A percentile compares a stretch with the other conserved stretches of the same genome.
These are phyloP conservation scores for Naganishia friedmannii DNA, from an alignment of 768 basidiomycete genomes.

Conservation along the genomic window DNA sequence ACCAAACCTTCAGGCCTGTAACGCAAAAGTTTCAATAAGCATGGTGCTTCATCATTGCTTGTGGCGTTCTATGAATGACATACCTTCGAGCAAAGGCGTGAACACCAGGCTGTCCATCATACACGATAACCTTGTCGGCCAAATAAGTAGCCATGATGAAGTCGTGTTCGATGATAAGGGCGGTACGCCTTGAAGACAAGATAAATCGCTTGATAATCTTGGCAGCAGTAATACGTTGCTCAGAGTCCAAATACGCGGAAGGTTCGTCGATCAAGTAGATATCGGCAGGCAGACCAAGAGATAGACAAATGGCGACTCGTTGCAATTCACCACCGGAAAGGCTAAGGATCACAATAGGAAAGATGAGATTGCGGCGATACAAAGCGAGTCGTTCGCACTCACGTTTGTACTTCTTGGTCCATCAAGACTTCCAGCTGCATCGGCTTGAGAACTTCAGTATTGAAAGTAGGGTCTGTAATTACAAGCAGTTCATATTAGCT, in stretches of 20 bases:
- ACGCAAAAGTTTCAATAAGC: conserved; percentile 19
- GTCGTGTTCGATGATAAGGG: conserved; percentile 99
- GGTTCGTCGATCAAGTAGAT: conserved; percentile 98
- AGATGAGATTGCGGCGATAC: conserved; percentile 22
- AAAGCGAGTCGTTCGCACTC: not conserved
- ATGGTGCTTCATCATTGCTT: not conserved
- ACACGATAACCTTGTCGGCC: conserved; percentile 69
- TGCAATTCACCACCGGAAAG: conserved; percentile 97
- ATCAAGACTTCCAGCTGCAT: conserved; percentile 92
- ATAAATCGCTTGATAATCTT: conserved; percentile 99
- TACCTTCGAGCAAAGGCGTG: conserved; percentile 86
- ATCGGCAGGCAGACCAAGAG: conserved; percentile 67
- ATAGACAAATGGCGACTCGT: conserved; percentile 91
- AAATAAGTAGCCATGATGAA: conserved; percentile 99
- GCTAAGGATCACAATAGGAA: not conserved
- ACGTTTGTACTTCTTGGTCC: conserved; percentile 95
- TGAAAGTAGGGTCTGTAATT: conserved; percentile 78
- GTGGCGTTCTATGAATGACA: conserved; percentile 46
- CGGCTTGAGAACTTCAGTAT: conserved; percentile 94
- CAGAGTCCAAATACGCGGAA: conserved; percentile 73
- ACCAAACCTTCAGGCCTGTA: conserved; percentile 84
- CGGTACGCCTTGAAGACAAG: conserved; percentile 93
- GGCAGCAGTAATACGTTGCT: conserved; percentile 96
- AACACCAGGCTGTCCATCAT: conserved; percentile 67
- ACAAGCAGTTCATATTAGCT: conserved; percentile 23